phyloP scores from a whole-genome alignment of 495 filamentous ascomycete genomes.

The Tetracladium marchalianum region DNA sequence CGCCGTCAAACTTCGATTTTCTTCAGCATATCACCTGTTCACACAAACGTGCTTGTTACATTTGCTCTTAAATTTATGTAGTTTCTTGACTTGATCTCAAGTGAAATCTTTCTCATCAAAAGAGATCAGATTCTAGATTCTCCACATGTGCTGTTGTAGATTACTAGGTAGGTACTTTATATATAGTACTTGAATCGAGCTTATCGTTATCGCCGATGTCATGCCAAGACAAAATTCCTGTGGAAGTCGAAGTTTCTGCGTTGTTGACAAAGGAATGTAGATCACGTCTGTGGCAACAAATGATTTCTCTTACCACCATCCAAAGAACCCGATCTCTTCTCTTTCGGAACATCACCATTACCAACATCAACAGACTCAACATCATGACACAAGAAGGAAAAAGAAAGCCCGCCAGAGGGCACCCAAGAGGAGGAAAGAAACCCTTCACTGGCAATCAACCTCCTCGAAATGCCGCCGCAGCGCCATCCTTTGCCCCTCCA shows the following conservation, averaged over 20 bases:
- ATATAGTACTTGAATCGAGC: too few species aligned
- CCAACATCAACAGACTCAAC: constrained; percentile 2
- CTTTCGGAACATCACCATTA: too few species aligned
- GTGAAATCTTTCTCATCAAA: too few species aligned
- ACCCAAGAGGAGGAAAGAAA: constrained; percentile 12
- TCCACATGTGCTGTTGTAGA: too few species aligned
- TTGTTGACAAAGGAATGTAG: neutral
- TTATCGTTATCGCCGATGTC: constrained; percentile 9
- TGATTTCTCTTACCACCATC: constrained; percentile 9
- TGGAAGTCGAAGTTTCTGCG: constrained; percentile 3
- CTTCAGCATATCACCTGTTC: too few species aligned
- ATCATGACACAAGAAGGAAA: constrained; percentile 12
- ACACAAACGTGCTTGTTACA: too few species aligned
- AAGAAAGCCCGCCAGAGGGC: constrained; percentile 7
- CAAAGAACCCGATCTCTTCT: constrained; percentile 5
- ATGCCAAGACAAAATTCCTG: constrained; percentile 3
- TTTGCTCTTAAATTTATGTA: too few species aligned
- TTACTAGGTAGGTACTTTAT: too few species aligned
- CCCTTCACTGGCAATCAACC: constrained; percentile 5
- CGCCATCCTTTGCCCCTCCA: neutral
- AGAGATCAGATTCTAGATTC: too few species aligned
- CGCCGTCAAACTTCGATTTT: too few species aligned
- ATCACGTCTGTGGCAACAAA: neutral
- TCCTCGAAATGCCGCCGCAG: constrained; percentile 1
- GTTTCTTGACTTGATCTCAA: too few species aligned